phyloP scores from a whole-genome alignment of 1,139 yeast species.

The Lodderomyces margitis region DNA sequence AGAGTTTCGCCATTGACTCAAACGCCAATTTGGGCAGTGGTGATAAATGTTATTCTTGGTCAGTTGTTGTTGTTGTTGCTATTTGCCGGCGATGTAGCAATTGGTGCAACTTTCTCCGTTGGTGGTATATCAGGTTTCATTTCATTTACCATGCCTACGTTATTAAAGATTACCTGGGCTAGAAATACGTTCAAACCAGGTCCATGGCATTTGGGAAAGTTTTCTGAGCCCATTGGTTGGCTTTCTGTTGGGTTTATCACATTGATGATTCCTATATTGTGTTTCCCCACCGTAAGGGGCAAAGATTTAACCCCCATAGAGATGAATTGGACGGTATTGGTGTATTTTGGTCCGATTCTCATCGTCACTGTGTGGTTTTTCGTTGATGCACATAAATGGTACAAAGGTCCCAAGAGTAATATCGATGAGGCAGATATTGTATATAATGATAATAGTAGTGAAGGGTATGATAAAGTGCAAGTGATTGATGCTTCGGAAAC shows the following conservation, averaged over 20 bases:
- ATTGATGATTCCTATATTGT: slow-evolving; percentile 64
- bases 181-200: slow-evolving; percentile 58
- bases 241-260: slow-evolving; percentile 43
- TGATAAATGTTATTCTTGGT: slow-evolving; percentile 60
- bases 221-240: slow-evolving; percentile 47
- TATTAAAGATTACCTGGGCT: slow-evolving; percentile 58
- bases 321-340: slow-evolving; percentile 75
- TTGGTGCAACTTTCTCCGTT: slow-evolving; percentile 73
- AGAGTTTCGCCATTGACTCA: slow-evolving; percentile 53
- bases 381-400: slow-evolving; percentile 61
- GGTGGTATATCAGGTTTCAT: slow-evolving; percentile 75
- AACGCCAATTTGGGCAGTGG: slow-evolving; percentile 71
- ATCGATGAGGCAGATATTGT: slow-evolving; percentile 36
- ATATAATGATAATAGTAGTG: background rate
- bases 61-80: slow-evolving; percentile 55
- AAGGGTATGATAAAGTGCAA: slow-evolving; percentile 2
- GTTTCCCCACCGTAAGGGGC: slow-evolving; percentile 60
- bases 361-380: slow-evolving; percentile 52
- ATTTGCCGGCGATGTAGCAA: slow-evolving; percentile 68
- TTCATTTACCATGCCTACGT: slow-evolving; percentile 67
- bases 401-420: slow-evolving; percentile 67
- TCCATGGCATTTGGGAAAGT: slow-evolving; percentile 66
- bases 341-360: slow-evolving; percentile 63
- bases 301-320: slow-evolving; percentile 40
- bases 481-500: background rate